Conservation (phyloP, 768 basidiomycete genomes). For the Rickenella mellea region DNA sequence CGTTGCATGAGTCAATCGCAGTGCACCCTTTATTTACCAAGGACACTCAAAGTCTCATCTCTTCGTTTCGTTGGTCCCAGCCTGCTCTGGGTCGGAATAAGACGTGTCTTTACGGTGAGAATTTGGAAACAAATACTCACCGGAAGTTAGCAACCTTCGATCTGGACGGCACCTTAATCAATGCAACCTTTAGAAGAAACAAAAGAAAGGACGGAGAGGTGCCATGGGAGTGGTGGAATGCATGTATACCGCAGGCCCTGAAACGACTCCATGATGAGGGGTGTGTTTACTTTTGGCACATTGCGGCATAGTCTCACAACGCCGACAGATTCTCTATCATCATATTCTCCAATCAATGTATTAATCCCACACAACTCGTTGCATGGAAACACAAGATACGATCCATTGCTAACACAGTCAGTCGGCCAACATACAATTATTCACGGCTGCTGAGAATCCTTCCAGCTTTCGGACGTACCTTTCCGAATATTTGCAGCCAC, state of each 20-base stretch:
- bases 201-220: conserved; percentile 31
- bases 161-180: conserved; percentile 80
- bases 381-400: conserved; percentile 75
- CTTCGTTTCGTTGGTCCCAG: conserved; percentile 20
- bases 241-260: conserved; percentile 51
- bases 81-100: conserved; percentile 20
- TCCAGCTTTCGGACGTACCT: conserved; percentile 62
- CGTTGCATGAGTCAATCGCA: too few relatives aligned
- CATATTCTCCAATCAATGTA: conserved; percentile 73
- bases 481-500: conserved; percentile 75
- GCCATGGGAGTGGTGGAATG: conserved; percentile 67
- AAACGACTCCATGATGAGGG: conserved; percentile 49
- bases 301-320: not conserved
- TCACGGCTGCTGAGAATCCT: not conserved
- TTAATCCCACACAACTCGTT: conserved; percentile 36
- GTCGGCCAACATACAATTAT: conserved; percentile 11
- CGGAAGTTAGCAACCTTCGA: conserved; percentile 75
- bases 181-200: conserved; percentile 21
- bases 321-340: conserved; percentile 56
- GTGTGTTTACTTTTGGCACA: conserved; percentile 26
- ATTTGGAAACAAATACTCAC: conserved; percentile 29
- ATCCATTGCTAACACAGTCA: conserved; percentile 52
- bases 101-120: conserved; percentile 27
- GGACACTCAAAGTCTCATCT: too few relatives aligned
- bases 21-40: too few relatives aligned